Base-by-base conservation (phyloP, 805 yeast species). In the Candida namnaoensis region DNA sequence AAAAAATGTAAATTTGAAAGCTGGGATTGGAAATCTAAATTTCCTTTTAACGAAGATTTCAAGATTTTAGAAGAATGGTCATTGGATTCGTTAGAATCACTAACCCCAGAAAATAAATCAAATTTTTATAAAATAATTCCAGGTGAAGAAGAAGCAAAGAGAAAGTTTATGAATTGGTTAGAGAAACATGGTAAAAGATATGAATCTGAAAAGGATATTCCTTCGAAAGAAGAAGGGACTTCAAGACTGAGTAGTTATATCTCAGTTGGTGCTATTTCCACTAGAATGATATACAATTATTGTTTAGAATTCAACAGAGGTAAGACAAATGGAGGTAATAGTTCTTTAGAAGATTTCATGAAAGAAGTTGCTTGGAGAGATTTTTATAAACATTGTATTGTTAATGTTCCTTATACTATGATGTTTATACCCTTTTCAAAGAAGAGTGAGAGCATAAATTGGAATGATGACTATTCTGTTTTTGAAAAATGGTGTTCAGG, bases 321-420 rank as follows among this genome's bases (percentile, higher is more conserved):
- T 32, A 56, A 47, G 39, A 48, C 49, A 40, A 43, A 54, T 38
- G 48, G 51, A 34, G 64, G 63, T 19, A 61, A 63, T 36, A 47
- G 51, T 6, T 69, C 74, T 5, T 49, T 61, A 14, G 61, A 64
- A 23, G 68, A 67, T 36, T 76, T 72, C 60, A 61, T 74, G 27
- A 65, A 79, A 33, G 80, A 77, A 50, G 61, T 77, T 9, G 76
- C 80, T 1, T 77, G 79, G 75, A 64, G 81, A 49, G 82, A 76
- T 49, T 76, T 74, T 44, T 76, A 75, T 51, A 63, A 68, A 38
- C 78, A 76, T 46, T 63, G 72, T 7, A 46, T 73, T 39, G 60
- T 64, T 41, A 61, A 65, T 42, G 69, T 76, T 72, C 82, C 82
- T 4, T 69, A 65, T 44, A 52, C 71, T 7, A 65, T 69, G 39